Evolutionary conservation across 2,329 filamentous ascomycete species (phyloP).

Genomic region (Penicillium hesseltinei): DNA sequence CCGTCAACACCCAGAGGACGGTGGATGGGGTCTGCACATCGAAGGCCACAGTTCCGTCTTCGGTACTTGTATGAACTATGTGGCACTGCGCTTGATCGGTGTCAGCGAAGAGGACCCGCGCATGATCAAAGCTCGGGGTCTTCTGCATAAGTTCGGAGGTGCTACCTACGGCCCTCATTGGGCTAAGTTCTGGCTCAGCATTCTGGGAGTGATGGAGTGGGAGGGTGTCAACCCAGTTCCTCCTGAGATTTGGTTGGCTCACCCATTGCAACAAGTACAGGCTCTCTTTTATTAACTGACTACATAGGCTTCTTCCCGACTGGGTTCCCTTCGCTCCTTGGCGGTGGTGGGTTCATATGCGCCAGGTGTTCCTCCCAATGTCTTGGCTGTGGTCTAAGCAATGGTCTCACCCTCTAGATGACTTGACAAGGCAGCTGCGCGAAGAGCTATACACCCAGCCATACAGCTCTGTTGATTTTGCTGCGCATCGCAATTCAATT

Average conservation of each 20-base stretch:
- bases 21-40: slow-evolving; percentile 96
- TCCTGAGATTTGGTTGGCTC: slow-evolving; percentile 75
- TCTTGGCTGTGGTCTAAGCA: slow-evolving; percentile 81
- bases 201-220: slow-evolving; percentile 81
- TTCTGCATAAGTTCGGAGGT: slow-evolving; percentile 81
- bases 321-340: slow-evolving; percentile 88
- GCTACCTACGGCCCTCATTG: slow-evolving; percentile 84
- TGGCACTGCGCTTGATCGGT: slow-evolving; percentile 73
- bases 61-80: slow-evolving; percentile 87
- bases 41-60: slow-evolving; percentile 92
- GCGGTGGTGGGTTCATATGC: slow-evolving; percentile 98
- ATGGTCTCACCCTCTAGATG: slow-evolving; percentile 74
- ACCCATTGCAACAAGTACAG: not conserved
- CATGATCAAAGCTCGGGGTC: slow-evolving; percentile 80
- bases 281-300: slow-evolving; percentile 10
- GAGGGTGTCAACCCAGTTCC: slow-evolving; percentile 93
- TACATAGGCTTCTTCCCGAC: slow-evolving; percentile 68
- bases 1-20: slow-evolving; percentile 78
- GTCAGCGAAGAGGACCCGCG: slow-evolving; percentile 78
- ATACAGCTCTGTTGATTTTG: slow-evolving; percentile 75
- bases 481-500: slow-evolving; percentile 76
- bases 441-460: slow-evolving; percentile 80
- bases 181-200: slow-evolving; percentile 93
- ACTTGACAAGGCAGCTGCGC: slow-evolving; percentile 68
- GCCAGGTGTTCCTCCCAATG: slow-evolving; percentile 94